Evolutionary conservation across 2,329 filamentous ascomycete species (phyloP), one percentile per base, ranked within the genome.

Genomic region (Pseudocercospora fijiensis): DNA sequence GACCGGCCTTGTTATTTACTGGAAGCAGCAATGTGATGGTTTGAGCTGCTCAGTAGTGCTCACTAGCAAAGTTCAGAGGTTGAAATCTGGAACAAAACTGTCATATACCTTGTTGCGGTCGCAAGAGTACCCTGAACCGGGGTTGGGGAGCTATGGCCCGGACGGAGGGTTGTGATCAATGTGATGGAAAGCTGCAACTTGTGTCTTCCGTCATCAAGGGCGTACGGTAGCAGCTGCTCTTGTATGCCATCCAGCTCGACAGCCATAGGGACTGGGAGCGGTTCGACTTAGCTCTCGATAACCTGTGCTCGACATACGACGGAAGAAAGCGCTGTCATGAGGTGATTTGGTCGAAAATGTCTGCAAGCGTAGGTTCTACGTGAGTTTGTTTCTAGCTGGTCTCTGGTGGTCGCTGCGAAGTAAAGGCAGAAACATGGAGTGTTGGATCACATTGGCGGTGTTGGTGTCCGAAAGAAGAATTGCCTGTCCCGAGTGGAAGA

Each of bases 361-460:
- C 37, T 41, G 37, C 10, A n/a, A 18, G 24, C 49, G 49, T 53
- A 26, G 24, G 49, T 53, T 53, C 16, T 10, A 30, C 16, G 24
- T 53, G 49, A 30, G 18, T 30, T 30, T 18, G 49, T 18, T 41
- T n/a, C 13, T 26, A 53, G 49, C 26, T 27, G 20, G 22, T 26
- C 5, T 24, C 10, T 53, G 24, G 49, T 16, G 13, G 8, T 53
- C 16, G 10, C 49, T 16, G 49, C 49, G 22, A 27, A 27, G 49
- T n/a, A 53, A 53, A 24, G 49, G 49, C 49, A 53, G 49, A 53
- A 53, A 53, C 49, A 24, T 53, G 49, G 49, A 53, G 8, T 37
- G 28, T 28, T 7, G n/a, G n/a, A n/a, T 41, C 53, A 22, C 30
- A 27, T 41, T 41, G 27, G 13, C 27, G 10, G 5, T 56, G 53